phyloP scores from a whole-genome alignment of 2,329 filamentous ascomycete species.

The Colletotrichum sp. region DNA sequence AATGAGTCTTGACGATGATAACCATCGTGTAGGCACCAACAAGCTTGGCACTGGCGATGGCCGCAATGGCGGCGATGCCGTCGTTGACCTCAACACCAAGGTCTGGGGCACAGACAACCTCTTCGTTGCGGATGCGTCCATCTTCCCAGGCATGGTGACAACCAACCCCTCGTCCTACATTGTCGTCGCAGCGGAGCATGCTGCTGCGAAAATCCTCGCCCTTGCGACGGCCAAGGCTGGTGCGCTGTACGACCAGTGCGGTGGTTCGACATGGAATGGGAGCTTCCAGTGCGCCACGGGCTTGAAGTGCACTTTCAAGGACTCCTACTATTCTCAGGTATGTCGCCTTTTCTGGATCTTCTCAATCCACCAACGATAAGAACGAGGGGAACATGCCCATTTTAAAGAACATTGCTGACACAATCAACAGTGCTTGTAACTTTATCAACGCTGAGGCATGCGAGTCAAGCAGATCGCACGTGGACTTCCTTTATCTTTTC shows the following conservation, averaged over 20 bases:
- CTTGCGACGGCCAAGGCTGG: constrained; percentile 9
- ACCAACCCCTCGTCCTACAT: constrained; percentile 72
- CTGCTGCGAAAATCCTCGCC: constrained; percentile 38
- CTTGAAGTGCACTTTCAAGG: constrained; percentile 21
- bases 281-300: constrained; percentile 24
- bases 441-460: neutral
- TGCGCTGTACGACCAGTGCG: constrained; percentile 23
- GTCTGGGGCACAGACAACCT: constrained; percentile 73
- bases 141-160: constrained; percentile 72
- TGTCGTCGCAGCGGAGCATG: constrained; percentile 68
- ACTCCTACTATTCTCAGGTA: constrained; percentile 24
- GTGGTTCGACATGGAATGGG: constrained; percentile 26
- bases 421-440: neutral
- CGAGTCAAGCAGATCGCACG: neutral
- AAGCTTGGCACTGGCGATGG: constrained; percentile 66
- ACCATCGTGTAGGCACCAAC: constrained; percentile 48
- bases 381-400: neutral
- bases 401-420: neutral
- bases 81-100: constrained; percentile 67
- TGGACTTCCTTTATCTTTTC: neutral
- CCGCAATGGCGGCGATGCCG: constrained; percentile 57
- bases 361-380: accelerated
- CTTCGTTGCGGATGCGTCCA: constrained; percentile 71
- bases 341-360: neutral
- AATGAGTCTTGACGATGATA: neutral